A percentile compares a stretch with the other conserved stretches of the same genome.
These are phyloP conservation scores for Boletellus deceptivus DNA, from an alignment of 1,284 basidiomycete species.

Conservation along the genomic window DNA sequence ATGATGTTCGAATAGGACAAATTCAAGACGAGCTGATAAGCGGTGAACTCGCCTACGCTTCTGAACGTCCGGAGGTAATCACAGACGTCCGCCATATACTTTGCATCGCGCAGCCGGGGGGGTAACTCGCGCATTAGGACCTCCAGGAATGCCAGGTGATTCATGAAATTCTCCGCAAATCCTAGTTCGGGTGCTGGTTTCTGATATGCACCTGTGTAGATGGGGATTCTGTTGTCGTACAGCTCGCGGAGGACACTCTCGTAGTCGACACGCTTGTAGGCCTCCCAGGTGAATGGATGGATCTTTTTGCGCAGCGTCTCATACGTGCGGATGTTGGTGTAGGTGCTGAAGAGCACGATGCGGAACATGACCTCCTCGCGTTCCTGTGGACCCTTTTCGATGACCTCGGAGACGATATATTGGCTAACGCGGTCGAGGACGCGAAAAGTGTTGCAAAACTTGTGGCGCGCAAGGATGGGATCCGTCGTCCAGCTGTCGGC, in stretches of 20 bases:
- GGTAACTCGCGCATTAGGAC: conserved; percentile 52
- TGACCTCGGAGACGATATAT: conserved; percentile 56
- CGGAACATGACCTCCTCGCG: conserved; percentile 57
- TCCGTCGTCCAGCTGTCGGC: conserved; percentile 55
- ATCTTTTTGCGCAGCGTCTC: conserved; percentile 47
- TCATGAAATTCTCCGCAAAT: conserved; percentile 43
- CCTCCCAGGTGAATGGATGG: conserved; percentile 51
- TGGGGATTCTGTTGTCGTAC: conserved; percentile 34
- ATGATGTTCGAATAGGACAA: conserved; percentile 54
- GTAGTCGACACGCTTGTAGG: conserved; percentile 49
- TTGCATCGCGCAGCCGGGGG: conserved; percentile 38
- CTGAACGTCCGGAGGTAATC: conserved; percentile 54
- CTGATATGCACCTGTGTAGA: conserved; percentile 66
- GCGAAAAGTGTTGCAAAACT: conserved; percentile 64
- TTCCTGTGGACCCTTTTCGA: conserved; percentile 57
- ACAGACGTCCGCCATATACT: conserved; percentile 53
- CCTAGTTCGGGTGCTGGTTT: conserved; percentile 56
- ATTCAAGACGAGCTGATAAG: conserved; percentile 56
- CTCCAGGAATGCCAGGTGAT: conserved; percentile 57
- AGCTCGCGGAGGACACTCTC: conserved; percentile 43
- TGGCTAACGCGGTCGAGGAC: conserved; percentile 60
- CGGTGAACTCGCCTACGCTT: conserved; percentile 59
- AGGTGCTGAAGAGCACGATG: conserved; percentile 57
- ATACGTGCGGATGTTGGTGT: conserved; percentile 61
- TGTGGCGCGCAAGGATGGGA: conserved; percentile 43